Conservation (phyloP, 2,329 filamentous ascomycete species). For the Reticulascus tulasneorum region DNA sequence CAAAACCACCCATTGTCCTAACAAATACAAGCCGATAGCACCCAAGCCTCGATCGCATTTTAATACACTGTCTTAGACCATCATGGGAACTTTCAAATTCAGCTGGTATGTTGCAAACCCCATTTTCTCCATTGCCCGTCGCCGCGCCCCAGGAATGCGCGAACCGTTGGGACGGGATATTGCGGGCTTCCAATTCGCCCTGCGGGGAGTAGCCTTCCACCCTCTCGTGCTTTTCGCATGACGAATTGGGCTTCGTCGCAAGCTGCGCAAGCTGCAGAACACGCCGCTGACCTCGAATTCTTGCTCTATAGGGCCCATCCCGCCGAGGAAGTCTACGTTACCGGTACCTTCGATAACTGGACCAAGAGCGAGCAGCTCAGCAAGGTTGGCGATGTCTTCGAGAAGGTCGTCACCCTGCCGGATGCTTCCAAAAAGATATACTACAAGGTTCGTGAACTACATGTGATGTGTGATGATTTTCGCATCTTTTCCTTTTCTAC, state of each 20-base stretch:
- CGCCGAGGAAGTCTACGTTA: slow-evolving; percentile 87
- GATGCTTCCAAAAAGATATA: slow-evolving; percentile 68
- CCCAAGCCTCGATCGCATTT: no score
- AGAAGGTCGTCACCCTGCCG: slow-evolving; percentile 75
- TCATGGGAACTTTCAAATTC: slow-evolving; percentile 15
- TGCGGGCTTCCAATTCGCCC: slow-evolving; percentile 1
- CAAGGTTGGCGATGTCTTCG: slow-evolving; percentile 68
- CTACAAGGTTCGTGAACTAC: slow-evolving; percentile 74
- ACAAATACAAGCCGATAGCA: background rate
- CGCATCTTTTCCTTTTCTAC: slow-evolving; percentile 11
- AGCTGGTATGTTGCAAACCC: slow-evolving; percentile 11
- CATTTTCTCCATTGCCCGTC: background rate
- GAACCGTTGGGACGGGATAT: no score
- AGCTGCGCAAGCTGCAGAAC: background rate
- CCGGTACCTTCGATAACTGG: slow-evolving; percentile 95
- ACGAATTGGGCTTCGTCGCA: background rate
- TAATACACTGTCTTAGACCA: no score
- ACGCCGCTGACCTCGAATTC: slow-evolving; percentile 9
- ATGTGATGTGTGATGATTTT: no score
- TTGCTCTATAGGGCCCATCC: slow-evolving; percentile 70
- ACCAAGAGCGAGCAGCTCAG: slow-evolving; percentile 79
- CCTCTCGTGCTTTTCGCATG: background rate
- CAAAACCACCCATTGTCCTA: background rate
- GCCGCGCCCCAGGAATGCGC: slow-evolving; percentile 5
- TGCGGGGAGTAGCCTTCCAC: background rate